These are phyloP conservation scores for Emmonsia crescens DNA, from an alignment of 2,329 filamentous ascomycete species.

Conservation along the genomic window DNA sequence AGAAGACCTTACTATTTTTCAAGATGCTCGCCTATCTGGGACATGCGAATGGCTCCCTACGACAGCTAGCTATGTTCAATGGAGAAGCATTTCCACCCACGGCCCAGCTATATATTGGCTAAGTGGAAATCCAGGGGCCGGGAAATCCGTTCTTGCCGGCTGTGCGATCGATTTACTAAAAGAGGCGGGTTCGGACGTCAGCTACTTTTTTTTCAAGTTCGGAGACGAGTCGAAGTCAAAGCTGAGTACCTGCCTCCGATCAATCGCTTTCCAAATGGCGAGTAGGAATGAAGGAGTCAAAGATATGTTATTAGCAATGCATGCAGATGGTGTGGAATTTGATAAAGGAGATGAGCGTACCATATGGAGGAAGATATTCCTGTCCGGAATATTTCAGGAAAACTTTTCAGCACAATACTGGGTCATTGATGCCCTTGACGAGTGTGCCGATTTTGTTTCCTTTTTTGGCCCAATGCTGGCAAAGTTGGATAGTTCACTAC, in stretches of 20 bases:
- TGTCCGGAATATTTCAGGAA: conserved; percentile 7
- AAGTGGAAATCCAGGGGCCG: conserved; percentile 21
- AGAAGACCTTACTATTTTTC: conserved; percentile 11
- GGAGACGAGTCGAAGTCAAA: conserved; percentile 19
- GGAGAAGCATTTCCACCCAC: conserved; percentile 2
- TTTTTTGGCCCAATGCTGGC: conserved; percentile 3
- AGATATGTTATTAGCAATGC: conserved; percentile 3
- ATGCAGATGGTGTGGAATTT: background rate
- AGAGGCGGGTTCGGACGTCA: conserved; percentile 11
- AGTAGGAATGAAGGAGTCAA: conserved; percentile 2
- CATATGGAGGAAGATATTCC: conserved; percentile 14
- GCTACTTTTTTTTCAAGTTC: conserved; percentile 29
- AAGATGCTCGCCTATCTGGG: conserved; percentile 10
- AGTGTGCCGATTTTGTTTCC: conserved; percentile 7
- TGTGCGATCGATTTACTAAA: conserved; percentile 18
- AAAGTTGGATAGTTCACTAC: conserved; percentile 12
- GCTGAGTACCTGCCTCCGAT: conserved; percentile 19
- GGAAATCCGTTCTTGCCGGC: conserved; percentile 25
- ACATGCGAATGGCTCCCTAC: conserved; percentile 16
- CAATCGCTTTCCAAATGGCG: conserved; percentile 28
- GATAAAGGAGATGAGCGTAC: conserved; percentile 2
- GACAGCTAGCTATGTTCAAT: conserved; percentile 7
- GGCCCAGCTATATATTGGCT: conserved; percentile 20
- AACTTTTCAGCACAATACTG: conserved; percentile 12
- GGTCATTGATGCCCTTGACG: conserved; percentile 18